Evolutionary conservation across 2,329 filamentous ascomycete genomes (phyloP).

Genomic region (Penicillium sp.): DNA sequence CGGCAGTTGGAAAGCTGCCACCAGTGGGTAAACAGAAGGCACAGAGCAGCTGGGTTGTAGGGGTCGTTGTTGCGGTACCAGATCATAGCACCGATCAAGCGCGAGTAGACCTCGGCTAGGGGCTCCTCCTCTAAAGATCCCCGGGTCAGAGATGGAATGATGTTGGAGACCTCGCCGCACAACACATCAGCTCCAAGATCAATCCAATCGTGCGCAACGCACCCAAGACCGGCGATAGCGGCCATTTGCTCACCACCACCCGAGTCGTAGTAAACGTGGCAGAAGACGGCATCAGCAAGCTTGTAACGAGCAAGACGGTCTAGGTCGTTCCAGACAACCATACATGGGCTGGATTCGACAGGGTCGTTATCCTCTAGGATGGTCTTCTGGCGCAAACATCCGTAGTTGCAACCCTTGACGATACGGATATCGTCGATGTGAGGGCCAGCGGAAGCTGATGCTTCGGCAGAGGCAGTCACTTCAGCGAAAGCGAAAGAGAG

Average conservation of each 20-base stretch:
- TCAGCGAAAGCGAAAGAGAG: conserved; percentile 12
- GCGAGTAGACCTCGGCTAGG: conserved; percentile 9
- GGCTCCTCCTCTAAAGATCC: conserved; percentile 11
- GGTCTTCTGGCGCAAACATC: conserved; percentile 13
- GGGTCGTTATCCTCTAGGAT: conserved; percentile 13
- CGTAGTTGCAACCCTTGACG: conserved; percentile 13
- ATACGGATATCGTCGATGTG: conserved; percentile 12
- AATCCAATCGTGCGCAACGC: conserved; percentile 13
- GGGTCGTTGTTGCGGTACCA: conserved; percentile 17
- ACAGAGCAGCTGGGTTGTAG: conserved; percentile 15
- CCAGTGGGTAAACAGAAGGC: conserved; percentile 14
- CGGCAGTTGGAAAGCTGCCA: conserved; percentile 17
- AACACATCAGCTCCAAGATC: conserved; percentile 10
- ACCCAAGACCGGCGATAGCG: conserved; percentile 14
- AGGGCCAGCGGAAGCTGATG: conserved; percentile 5
- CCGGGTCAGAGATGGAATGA: conserved; percentile 11
- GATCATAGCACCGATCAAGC: conserved; percentile 11
- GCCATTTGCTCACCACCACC: conserved; percentile 15
- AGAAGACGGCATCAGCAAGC: conserved; percentile 12
- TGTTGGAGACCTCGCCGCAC: conserved; percentile 15
- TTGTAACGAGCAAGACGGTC: conserved; percentile 16
- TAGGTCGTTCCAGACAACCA: conserved; percentile 15
- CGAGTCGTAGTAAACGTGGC: conserved; percentile 14
- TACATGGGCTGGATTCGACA: conserved; percentile 5
- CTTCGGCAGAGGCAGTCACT: conserved; percentile 12